Percentiles rank a stretch among this genome's conserved stretches.
phyloP scores from a whole-genome alignment of 371 early-diverging fungal species.

The Capniomyces stellatus region DNA sequence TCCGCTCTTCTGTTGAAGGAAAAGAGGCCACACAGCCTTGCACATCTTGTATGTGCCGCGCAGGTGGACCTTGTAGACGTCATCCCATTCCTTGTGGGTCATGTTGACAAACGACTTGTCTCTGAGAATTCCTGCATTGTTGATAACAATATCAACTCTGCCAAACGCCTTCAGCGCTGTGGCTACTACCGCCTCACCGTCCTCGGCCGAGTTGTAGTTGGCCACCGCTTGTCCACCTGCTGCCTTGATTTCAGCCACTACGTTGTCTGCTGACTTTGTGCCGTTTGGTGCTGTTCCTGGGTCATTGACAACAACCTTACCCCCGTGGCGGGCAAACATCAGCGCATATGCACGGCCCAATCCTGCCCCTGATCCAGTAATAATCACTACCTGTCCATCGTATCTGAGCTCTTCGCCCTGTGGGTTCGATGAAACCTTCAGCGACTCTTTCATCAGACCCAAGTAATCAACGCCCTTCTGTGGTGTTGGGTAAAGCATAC shows the following conservation, averaged over 20 bases:
- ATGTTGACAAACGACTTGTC: slow-evolving; percentile 56
- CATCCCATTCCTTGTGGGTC: slow-evolving; percentile 53
- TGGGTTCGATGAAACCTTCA: slow-evolving; percentile 38
- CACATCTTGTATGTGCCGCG: slow-evolving; percentile 49
- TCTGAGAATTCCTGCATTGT: slow-evolving; percentile 58
- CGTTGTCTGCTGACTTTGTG: slow-evolving; percentile 82
- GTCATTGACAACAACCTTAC: slow-evolving; percentile 79
- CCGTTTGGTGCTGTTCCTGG: slow-evolving; percentile 73
- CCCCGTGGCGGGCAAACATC: slow-evolving; percentile 76
- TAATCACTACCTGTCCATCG: slow-evolving; percentile 78
- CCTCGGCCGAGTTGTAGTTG: slow-evolving; percentile 92
- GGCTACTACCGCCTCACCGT: slow-evolving; percentile 90
- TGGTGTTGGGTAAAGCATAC: slow-evolving; percentile 39
- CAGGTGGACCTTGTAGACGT: slow-evolving; percentile 46
- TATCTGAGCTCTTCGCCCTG: slow-evolving; percentile 44
- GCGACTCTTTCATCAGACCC: slow-evolving; percentile 56
- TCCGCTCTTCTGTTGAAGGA: slow-evolving; percentile 55
- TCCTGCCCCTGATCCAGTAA: slow-evolving; percentile 96
- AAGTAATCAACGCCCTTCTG: slow-evolving; percentile 74
- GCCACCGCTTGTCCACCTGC: slow-evolving; percentile 92
- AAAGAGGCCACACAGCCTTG: slow-evolving; percentile 56
- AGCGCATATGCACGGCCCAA: slow-evolving; percentile 81
- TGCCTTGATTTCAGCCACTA: slow-evolving; percentile 82
- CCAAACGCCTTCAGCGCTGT: slow-evolving; percentile 92
- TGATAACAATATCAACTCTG: slow-evolving; percentile 47